Evolutionary conservation across 1,284 basidiomycete genomes (phyloP).

Genomic region (Farysia itapuensis): DNA sequence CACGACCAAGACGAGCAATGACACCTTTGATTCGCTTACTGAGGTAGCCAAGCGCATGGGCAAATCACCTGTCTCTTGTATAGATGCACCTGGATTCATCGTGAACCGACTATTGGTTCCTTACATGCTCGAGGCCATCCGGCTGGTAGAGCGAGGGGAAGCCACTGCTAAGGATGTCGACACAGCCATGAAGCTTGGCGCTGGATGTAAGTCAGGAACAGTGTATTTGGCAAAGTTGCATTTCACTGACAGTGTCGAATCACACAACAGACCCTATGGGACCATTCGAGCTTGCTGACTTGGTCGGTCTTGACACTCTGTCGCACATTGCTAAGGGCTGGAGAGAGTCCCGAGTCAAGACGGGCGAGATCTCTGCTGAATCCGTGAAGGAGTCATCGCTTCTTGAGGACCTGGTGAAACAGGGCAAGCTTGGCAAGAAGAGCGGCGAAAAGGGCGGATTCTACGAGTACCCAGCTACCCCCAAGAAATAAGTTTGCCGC

Average conservation of each 20-base stretch:
- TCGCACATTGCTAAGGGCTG: conserved; percentile 65
- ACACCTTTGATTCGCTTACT: conserved; percentile 62
- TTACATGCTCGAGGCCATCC: conserved; percentile 66
- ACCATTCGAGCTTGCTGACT: conserved; percentile 66
- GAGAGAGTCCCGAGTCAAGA: conserved; percentile 63
- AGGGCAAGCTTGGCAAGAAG: conserved; percentile 66
- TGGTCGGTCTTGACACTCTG: conserved; percentile 64
- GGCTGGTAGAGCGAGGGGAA: conserved; percentile 67
- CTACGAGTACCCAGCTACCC: conserved; percentile 59
- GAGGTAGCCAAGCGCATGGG: conserved; percentile 64
- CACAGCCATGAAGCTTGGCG: conserved; percentile 67
- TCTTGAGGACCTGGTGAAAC: conserved; percentile 64
- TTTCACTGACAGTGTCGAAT: too few species aligned
- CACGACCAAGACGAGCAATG: conserved; percentile 63
- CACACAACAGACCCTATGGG: conserved; percentile 62
- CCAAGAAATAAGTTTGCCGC: conserved; percentile 34
- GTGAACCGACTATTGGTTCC: conserved; percentile 65
- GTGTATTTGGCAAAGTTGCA: too few species aligned
- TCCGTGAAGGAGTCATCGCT: conserved; percentile 63
- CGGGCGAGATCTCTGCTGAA: conserved; percentile 61
- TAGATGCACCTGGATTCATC: conserved; percentile 64
- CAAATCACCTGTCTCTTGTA: conserved; percentile 66
- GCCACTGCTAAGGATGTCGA: conserved; percentile 67
- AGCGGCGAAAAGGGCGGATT: conserved; percentile 63
- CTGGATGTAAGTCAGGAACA: conserved; percentile 63